Evolutionary conservation across 495 filamentous ascomycete genomes (phyloP), one percentile per base, ranked within the genome.

Genomic region (Talaromyces liani): DNA sequence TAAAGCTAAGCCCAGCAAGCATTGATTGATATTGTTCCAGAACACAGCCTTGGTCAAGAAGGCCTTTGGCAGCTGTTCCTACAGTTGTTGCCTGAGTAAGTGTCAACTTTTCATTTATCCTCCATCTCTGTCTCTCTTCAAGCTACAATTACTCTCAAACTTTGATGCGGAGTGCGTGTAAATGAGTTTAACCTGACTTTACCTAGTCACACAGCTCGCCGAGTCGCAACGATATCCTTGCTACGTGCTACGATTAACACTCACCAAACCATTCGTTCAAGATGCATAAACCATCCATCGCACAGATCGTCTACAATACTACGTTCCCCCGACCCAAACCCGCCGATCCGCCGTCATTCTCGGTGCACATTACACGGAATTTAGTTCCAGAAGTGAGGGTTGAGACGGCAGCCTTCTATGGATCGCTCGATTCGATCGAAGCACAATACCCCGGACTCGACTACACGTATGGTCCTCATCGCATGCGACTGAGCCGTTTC

Each of bases 371-470:
- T 63, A 79, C 79, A 41, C 80, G 81, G 31, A 82, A 91, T 69
- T 84, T 97, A 25, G 86, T 97, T n/a, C 89, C 87, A 12, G 92
- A 97, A 81, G 91, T 97, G 58, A 89, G 91, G 47, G 82, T 89
- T 68, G 92, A 97, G 71, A 91, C 90, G 3, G 85, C 86, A 59
- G 84, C 85, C 31, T 97, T 93, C 77, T 96, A 95, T 72, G 92
- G 92, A 61, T 84, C 88, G 68, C 83, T 92, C 24, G 89, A 93
- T 72, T 91, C 85, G 56, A 84, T 89, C 56, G 92, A 96, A 79
- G 91, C 91, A 51, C 91, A 92, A 67, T 96, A 97, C 66, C 92
- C 92, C 0, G 92, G 92, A 29, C 81, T 97, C 51, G 91, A 97
- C 78, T 97, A 97, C 76, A 86, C 86, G 41, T 80, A 90, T 70